Conservation (phyloP, 371 early-diverging fungal genomes). For the Rhizopus sp. region DNA sequence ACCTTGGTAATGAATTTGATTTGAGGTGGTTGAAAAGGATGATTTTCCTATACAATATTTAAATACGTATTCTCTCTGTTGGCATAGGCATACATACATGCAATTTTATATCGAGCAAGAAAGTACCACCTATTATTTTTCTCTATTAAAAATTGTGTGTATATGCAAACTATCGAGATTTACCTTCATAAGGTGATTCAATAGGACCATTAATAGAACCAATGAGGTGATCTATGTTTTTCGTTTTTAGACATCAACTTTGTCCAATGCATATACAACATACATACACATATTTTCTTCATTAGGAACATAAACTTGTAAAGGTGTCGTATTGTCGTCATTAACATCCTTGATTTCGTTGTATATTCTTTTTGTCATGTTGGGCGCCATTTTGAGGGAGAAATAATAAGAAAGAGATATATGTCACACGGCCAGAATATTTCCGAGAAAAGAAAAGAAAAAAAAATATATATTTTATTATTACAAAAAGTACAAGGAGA, state of each 20-base stretch:
- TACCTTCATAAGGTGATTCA: constrained; percentile 40
- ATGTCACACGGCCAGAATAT: too few species aligned
- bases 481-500: constrained; percentile 9
- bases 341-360: constrained; percentile 25
- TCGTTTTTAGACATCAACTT: neutral
- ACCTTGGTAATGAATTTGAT: constrained; percentile 55
- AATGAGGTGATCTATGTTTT: constrained; percentile 11
- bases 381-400: constrained; percentile 10
- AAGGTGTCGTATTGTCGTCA: constrained; percentile 6
- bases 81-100: constrained; percentile 21
- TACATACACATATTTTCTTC: constrained; percentile 11
- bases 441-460: constrained; percentile 5
- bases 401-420: neutral
- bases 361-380: constrained; percentile 17
- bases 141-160: too few species aligned
- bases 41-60: constrained; percentile 22
- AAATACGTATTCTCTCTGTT: neutral
- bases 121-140: constrained; percentile 28
- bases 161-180: neutral
- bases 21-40: constrained; percentile 56
- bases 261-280: neutral
- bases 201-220: constrained; percentile 29
- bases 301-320: constrained; percentile 2
- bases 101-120: constrained; percentile 42
- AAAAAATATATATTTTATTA: neutral